A percentile compares a stretch with the other conserved stretches of the same genome.
Conservation (phyloP, 2,329 filamentous ascomycete genomes). For the Polychaeton citri region DNA sequence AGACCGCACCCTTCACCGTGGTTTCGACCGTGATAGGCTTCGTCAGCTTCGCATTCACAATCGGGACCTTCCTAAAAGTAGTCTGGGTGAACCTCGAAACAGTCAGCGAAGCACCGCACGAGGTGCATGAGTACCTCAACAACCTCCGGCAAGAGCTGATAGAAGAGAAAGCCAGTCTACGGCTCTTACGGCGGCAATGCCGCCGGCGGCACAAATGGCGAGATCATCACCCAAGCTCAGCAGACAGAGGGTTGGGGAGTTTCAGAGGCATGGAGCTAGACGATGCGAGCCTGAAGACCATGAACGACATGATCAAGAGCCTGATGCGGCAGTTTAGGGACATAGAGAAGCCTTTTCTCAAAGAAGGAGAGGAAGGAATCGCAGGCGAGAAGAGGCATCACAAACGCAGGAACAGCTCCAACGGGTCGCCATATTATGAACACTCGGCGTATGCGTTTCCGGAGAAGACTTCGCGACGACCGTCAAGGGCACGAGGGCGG, state of each 20-base stretch:
- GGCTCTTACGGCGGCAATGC: conserved; percentile 12
- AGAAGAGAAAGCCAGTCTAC: conserved; percentile 26
- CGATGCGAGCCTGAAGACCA: conserved; percentile 21
- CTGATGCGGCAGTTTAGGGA: conserved; percentile 24
- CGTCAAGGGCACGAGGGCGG: conserved; percentile 1
- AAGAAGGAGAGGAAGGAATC: conserved; percentile 13
- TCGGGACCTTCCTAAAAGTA: conserved; percentile 29
- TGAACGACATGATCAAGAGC: conserved; percentile 22
- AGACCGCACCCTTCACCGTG: conserved; percentile 22
- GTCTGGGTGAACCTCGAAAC: conserved; percentile 29
- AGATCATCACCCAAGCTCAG: conserved; percentile 2
- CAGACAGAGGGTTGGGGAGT: conserved; percentile 9
- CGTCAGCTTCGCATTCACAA: conserved; percentile 30
- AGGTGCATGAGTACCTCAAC: conserved; percentile 27
- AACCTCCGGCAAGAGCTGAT: conserved; percentile 28
- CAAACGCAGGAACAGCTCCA: conserved; percentile 8
- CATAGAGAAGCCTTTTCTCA: conserved; percentile 26
- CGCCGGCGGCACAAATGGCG: conserved; percentile 5
- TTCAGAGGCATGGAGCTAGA: conserved; percentile 18
- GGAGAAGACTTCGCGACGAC: conserved; percentile 6
- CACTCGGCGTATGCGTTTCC: conserved; percentile 17
- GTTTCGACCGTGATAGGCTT: conserved; percentile 26
- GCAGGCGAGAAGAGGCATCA: conserved; percentile 8
- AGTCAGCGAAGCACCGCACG: conserved; percentile 21
- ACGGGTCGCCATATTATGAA: conserved; percentile 11